These are phyloP conservation scores for Xanthoconium stramineum DNA, from an alignment of 768 basidiomycete genomes.

Conservation along the genomic window DNA sequence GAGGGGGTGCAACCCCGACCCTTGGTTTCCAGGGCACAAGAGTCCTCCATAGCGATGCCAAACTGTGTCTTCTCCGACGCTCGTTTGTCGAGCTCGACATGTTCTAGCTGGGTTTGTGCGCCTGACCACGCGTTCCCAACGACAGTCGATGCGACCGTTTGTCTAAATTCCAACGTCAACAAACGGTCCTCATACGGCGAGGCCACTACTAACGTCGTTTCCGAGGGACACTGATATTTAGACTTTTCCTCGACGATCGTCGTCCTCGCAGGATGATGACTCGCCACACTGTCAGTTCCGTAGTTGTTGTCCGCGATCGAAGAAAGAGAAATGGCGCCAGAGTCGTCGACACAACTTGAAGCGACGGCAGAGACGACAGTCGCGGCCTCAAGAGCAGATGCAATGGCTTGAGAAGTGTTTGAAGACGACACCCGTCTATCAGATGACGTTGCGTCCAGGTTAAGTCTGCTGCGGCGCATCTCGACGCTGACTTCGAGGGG, in stretches of 20 bases:
- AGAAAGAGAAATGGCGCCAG: background rate
- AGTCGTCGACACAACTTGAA: background rate
- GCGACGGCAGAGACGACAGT: background rate
- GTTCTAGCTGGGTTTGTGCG: background rate
- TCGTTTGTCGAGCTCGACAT: background rate
- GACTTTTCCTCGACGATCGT: background rate
- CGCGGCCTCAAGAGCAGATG: background rate
- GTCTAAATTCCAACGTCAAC: conserved; percentile 8
- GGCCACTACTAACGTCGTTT: conserved; percentile 5
- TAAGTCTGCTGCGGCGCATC: background rate
- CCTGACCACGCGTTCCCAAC: background rate
- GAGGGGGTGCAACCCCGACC: background rate
- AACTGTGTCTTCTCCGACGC: background rate
- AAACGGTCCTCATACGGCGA: background rate
- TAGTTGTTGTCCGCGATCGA: background rate
- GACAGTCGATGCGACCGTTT: background rate
- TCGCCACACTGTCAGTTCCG: too few species aligned
- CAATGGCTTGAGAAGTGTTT: background rate
- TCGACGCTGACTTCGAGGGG: background rate
- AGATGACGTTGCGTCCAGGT: background rate
- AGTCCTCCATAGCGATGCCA: background rate
- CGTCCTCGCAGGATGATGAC: background rate
- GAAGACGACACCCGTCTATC: background rate
- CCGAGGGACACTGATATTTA: background rate
- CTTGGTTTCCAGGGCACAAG: background rate